phyloP scores from a whole-genome alignment of 768 basidiomycete genomes.

The Termitomyces sp. region DNA sequence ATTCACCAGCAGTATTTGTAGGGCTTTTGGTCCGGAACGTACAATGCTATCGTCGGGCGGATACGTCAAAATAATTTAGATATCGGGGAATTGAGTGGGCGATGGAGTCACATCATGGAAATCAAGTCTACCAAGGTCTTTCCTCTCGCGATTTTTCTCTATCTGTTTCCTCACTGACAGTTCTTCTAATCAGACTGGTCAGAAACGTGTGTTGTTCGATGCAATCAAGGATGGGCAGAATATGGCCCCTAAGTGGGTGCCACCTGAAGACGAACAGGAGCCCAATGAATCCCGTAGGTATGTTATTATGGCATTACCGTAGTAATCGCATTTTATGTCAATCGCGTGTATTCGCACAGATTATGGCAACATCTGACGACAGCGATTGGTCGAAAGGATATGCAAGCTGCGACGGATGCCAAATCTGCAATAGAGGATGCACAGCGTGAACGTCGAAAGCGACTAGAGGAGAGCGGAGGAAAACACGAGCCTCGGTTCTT shows the following conservation, averaged over 20 bases:
- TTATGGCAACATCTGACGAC: conserved; percentile 83
- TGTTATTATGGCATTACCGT: background rate
- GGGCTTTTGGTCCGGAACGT: conserved; percentile 97
- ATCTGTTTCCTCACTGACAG: background rate
- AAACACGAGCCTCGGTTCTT: conserved; percentile 81
- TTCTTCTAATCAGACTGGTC: conserved; percentile 46
- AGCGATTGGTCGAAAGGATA: conserved; percentile 85
- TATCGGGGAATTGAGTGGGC: conserved; percentile 83
- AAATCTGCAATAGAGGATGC: conserved; percentile 91
- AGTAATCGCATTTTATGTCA: background rate
- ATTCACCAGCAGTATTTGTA: conserved; percentile 24
- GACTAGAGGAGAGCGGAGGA: conserved; percentile 71
- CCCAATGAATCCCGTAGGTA: conserved; percentile 86
- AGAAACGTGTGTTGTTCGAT: conserved; percentile 83
- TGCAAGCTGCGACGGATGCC: conserved; percentile 90
- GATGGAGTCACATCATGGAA: conserved; percentile 92
- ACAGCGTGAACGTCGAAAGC: conserved; percentile 77
- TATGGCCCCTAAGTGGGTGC: conserved; percentile 79
- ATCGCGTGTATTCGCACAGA: conserved; percentile 30
- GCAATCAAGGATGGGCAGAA: conserved; percentile 71
- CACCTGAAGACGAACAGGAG: conserved; percentile 85
- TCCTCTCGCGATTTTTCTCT: conserved; percentile 13
- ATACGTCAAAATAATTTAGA: conserved; percentile 64
- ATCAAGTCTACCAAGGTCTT: conserved; percentile 67
- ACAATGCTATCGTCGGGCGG: conserved; percentile 86